Base-by-base conservation (phyloP, 176 grass and related monocot genomes). In the Themeda triandra region DNA sequence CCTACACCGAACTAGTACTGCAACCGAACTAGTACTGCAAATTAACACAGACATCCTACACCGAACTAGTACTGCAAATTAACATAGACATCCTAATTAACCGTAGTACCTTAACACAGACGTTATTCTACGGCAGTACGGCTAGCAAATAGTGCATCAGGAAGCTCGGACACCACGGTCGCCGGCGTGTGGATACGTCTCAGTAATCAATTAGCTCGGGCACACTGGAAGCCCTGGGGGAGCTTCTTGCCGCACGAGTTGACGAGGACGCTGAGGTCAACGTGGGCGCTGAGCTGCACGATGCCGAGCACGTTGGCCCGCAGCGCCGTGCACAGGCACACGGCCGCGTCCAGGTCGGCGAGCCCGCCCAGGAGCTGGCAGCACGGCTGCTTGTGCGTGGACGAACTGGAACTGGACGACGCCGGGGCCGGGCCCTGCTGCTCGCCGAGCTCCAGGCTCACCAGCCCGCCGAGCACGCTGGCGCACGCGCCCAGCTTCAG, bases 171-270 rank as follows among this genome's bases (percentile, higher is more conserved):
- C 45, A 21, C 17, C 21, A 23, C 8, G 54, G 21, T 18, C 21
- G 8, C 3, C 23, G 8, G n/a, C 56, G 56, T 60, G 56, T 25
- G n/a, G 19, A 60, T 25, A 25, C n/a, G n/a, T 27, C 58, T 27
- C 27, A 21, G 1, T 44, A n/a, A 12, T 24, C 6, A 14, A 53
- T 74, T 65, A 77, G 45, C 18, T 77, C 8, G 2, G 4, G 89
- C 19, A 80, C 92, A 97, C 59, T 83, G 75, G 94, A 92, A 97
- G 28, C 85, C 94, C 60, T 41, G 69, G 0, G 94, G 94, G 63
- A 93, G 72, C 69, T 89, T 80, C 85, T 83, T 97, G 87, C 84
- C 86, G 80, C 94, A 97, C 79, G 76, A 70, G 87, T 94, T 91
- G 49, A 94, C 60, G 58, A 94, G 81, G 33, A 87, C 53, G 80